Conservation (phyloP, 495 filamentous ascomycete species). For the Cercophora newfieldiana region DNA sequence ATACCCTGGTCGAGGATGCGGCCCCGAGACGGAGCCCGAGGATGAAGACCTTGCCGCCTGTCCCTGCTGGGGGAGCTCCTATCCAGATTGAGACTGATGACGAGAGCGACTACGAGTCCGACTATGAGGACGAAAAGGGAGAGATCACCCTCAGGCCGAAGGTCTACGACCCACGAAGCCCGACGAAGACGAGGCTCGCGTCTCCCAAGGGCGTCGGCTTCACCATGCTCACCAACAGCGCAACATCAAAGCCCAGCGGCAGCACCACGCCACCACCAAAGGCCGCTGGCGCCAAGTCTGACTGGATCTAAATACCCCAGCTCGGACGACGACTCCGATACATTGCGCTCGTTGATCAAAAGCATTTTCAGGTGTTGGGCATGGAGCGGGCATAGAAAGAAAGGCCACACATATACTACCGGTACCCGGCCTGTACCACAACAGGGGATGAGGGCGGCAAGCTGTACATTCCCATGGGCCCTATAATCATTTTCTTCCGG, state of each 20-base stretch:
- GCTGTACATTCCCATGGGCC: neutral
- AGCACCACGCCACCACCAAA: conserved; percentile 12
- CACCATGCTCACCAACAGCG: conserved; percentile 20
- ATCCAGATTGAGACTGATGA: neutral
- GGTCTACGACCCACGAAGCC: conserved; percentile 44
- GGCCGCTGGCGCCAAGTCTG: conserved; percentile 24
- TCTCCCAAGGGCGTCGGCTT: conserved; percentile 49
- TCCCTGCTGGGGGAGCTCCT: conserved; percentile 20
- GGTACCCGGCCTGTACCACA: conserved; percentile 9
- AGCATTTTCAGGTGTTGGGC: conserved; percentile 33
- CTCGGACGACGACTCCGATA: neutral
- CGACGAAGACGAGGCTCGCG: conserved; percentile 43
- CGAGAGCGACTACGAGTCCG: neutral
- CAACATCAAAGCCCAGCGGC: conserved; percentile 12
- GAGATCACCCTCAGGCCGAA: conserved; percentile 39
- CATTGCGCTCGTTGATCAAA: conserved; percentile 11
- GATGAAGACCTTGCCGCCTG: conserved; percentile 42
- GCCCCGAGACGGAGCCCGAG: conserved; percentile 26
- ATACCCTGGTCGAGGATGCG: neutral
- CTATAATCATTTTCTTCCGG: conserved; percentile 3
- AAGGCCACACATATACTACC: neutral
- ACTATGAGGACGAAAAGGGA: neutral
- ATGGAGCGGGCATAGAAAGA: conserved; percentile 10
- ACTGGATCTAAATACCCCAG: conserved; percentile 28
- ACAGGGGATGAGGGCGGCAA: neutral